Base-by-base conservation (phyloP, 495 filamentous ascomycete genomes). In the Letharia columbiana region DNA sequence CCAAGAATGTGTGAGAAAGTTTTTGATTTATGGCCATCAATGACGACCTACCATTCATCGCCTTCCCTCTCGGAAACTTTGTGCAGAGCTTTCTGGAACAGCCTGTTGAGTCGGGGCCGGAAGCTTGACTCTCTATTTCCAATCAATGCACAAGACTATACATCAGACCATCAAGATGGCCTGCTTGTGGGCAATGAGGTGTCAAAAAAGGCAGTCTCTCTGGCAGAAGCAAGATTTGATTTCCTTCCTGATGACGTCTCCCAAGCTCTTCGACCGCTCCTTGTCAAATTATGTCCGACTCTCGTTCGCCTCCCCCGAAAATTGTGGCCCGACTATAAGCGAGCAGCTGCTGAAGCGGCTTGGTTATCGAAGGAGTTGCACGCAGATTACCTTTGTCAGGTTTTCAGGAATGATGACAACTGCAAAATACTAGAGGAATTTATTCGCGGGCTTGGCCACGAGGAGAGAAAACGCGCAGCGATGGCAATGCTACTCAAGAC, bases 1-100 rank as follows among this genome's bases (percentile, higher is more conserved):
- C 45, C 68, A 23, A 68, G 66, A 11, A 39, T 69, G 23, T 67
- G 72, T 35, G 40, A 65, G 37, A 67, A 17, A 71, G 69, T 8
- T 77, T 78, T 62, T 28, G 61, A 13, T 78, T 74, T 62, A 28
- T 80, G 77, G 76, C 78, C 78, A 18, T 63, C 72, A 6, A 62
- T 63, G 37, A 13, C 65, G 0, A 31, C 2, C 5, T 9, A 0
- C 8, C 20, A 11, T 8, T 13, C 31, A 7, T 58, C 44, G 9
- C 7, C 56, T 0, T 31, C 12, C n/a, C 49, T 74, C 40, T 60
- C 73, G 47, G 71, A 60, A 61, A 42, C 71, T 12, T 61, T 61
- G 67, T 52, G 31, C 62, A n/a, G 20, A 31, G 41, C 31, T 76
- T 70, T 23, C 66, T 62, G 70, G 20, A 23, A 7, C 63, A 67